These are phyloP conservation scores for Infundibulicybe gibba DNA, from an alignment of 768 basidiomycete genomes.

Conservation along the genomic window DNA sequence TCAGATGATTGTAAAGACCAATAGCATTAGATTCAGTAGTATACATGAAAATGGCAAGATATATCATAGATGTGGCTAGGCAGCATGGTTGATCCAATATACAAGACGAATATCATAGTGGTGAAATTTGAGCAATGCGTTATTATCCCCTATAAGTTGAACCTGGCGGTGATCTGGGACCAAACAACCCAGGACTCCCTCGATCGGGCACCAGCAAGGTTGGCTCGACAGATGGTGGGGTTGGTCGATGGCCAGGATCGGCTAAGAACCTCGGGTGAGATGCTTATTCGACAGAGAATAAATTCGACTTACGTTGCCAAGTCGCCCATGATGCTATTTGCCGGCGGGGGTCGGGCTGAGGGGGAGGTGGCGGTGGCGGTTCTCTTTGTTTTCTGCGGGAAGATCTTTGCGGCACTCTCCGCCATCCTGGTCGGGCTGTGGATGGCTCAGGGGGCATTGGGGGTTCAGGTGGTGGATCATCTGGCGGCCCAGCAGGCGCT, in stretches of 20 bases:
- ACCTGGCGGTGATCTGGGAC: slow-evolving; percentile 59
- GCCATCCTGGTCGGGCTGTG: slow-evolving; percentile 55
- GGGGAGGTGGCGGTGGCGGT: slow-evolving; percentile 27
- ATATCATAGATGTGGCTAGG: too few species aligned
- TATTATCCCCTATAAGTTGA: too few species aligned
- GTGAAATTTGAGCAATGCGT: too few species aligned
- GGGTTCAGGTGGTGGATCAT: slow-evolving; percentile 31
- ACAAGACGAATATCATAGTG: not conserved
- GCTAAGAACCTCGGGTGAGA: slow-evolving; percentile 33
- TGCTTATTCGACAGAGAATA: not conserved
- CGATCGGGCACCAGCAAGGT: slow-evolving; percentile 58
- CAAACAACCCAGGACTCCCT: slow-evolving; percentile 69
- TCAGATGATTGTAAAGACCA: too few species aligned
- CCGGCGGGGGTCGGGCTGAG: slow-evolving; percentile 17
- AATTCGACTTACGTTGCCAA: slow-evolving; percentile 28
- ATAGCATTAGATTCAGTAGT: too few species aligned
- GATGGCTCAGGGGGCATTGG: slow-evolving; percentile 20
- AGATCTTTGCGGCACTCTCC: slow-evolving; percentile 37
- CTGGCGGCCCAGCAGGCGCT: too few species aligned
- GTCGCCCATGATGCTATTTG: slow-evolving; percentile 54
- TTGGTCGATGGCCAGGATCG: slow-evolving; percentile 51
- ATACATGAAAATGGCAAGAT: too few species aligned
- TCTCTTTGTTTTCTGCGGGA: slow-evolving; percentile 40
- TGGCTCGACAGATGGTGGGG: slow-evolving; percentile 57
- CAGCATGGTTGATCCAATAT: not conserved